Evolutionary conservation across 2,329 filamentous ascomycete species (phyloP), one percentile per base, ranked within the genome.

Genomic region (Zymoseptoria tritici): DNA sequence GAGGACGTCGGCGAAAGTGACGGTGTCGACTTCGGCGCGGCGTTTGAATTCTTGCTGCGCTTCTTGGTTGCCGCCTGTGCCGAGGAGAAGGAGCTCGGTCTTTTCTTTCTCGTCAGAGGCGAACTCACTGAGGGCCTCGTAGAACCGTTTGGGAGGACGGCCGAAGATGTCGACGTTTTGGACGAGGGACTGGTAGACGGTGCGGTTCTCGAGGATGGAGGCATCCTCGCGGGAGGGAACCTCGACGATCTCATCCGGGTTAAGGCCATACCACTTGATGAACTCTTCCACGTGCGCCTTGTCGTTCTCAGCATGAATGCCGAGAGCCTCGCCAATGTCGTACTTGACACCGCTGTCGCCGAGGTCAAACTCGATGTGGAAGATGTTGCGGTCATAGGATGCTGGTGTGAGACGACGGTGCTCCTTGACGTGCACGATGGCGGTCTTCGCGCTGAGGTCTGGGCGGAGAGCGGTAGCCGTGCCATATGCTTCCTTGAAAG

Each of bases 311-410:
- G 91, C 90, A 75, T 99, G 94, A 64, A 99, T 92, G 66, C 94
- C 94, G 19, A 99, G 86, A 53, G 94, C 94, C 79, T 99, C 94
- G 59, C 94, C 94, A 70, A 99, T 97, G 73, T 96, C 90, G 78
- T 99, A 99, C 50, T 85, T 96, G 65, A 99, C 85, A 49, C 92
- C 93, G 36, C 93, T 96, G 70, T 87, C 78, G 62, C 93, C 93
- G 22, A 99, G 85, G 72, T 97, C 94, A 71, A 99, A 99, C 77
- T 99, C 94, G 64, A 99, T 97, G 79, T 99, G 94, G 87, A 99
- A 99, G 76, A 99, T 97, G 82, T 99, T 97, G 68, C 94, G 91
- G 76, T 97, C 92, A 73, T 99, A 99, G 31, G 86, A 88, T 22
- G 77, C 70, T 2, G 94, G 94, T 0, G 94, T 99, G 58, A 99